A percentile compares a stretch with the other conserved stretches of the same genome.
Evolutionary conservation across 108 stramenopile species (phyloP).

Genomic region (Cyclotella distinguenda): DNA sequence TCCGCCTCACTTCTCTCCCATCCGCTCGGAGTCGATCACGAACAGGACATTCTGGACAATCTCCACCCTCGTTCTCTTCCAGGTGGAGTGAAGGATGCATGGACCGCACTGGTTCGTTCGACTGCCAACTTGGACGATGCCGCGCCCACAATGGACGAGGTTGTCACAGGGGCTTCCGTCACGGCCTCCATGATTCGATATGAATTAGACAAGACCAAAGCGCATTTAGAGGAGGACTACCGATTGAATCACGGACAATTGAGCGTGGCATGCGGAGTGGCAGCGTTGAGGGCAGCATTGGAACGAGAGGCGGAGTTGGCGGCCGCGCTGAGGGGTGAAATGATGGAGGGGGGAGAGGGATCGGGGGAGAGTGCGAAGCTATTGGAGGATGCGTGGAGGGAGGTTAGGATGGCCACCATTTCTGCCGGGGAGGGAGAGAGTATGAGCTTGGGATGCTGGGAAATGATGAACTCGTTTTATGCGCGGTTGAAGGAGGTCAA

Average conservation of each 20-base stretch:
- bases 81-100: conserved; percentile 72
- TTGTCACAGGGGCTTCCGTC: conserved; percentile 11
- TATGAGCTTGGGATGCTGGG: conserved; percentile 5
- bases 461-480: conserved; percentile 55
- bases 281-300: conserved; percentile 43
- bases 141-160: conserved; percentile 19
- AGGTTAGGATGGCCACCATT: conserved; percentile 8
- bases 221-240: conserved; percentile 35
- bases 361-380: conserved; percentile 8
- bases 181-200: conserved; percentile 35
- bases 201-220: conserved; percentile 25
- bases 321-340: conserved; percentile 37
- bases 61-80: conserved; percentile 49
- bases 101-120: conserved; percentile 46
- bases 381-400: conserved; percentile 19
- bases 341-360: conserved; percentile 9
- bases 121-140: conserved; percentile 13
- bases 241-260: conserved; percentile 61
- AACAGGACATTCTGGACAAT: conserved; percentile 28
- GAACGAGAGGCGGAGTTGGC: conserved; percentile 42
- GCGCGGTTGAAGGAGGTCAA: conserved; percentile 60
- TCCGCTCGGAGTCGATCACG: conserved; percentile 25
- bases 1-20: conserved; percentile 57
- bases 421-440: conserved; percentile 14
- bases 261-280: conserved; percentile 49